Base-by-base conservation (phyloP, 2,329 filamentous ascomycete genomes). In the Ophioceras dolichostomum region DNA sequence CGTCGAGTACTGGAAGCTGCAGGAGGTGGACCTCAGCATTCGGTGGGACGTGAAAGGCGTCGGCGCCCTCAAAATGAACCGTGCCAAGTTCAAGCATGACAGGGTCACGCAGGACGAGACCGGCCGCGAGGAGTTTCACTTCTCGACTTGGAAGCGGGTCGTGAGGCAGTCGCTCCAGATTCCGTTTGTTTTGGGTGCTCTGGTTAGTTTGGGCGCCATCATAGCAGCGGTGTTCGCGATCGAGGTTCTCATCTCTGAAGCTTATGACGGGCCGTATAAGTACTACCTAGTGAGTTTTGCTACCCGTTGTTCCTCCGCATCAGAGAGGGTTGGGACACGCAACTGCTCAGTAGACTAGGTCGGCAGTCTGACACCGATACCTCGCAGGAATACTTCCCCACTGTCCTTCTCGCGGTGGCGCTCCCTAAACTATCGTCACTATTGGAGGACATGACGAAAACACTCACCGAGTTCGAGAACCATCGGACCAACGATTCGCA, bases 1-100 rank as follows among this genome's bases (percentile, higher is more conserved):
- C 53, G 82, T 94, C 39, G 89, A 96, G 55, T 94, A 83, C 58
- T 96, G 89, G 89, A 94, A 93, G 62, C 82, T 89, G 49, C 85
- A 93, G 56, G 86, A 96, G 57, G 67, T 79, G 2, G 88, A 96
- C 52, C 67, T 96, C 7, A 79, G 81, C 8, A 76, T 94, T 13
- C 76, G 85, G 48, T 96, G 89, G 89, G 83, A 83, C 12, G 87
- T 94, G 3, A 78, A 83, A 36, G 83, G 83, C 6, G 87, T 94
- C 1, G 88, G 83, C 4, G 72, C 67, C 35, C 85, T 95, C 37
- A 84, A 94, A 50, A 75, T 75, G 31, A 82, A 80, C 45, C 73
- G 87, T 33, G 71, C 75, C 26, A 21, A 80, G 37, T 86, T 83
- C 54, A 56, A 65, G 39, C 74, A 74, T 45, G 78, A 83, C 24